Conservation (phyloP, 2,329 filamentous ascomycete genomes). For the Hymenoscyphus linearis region DNA sequence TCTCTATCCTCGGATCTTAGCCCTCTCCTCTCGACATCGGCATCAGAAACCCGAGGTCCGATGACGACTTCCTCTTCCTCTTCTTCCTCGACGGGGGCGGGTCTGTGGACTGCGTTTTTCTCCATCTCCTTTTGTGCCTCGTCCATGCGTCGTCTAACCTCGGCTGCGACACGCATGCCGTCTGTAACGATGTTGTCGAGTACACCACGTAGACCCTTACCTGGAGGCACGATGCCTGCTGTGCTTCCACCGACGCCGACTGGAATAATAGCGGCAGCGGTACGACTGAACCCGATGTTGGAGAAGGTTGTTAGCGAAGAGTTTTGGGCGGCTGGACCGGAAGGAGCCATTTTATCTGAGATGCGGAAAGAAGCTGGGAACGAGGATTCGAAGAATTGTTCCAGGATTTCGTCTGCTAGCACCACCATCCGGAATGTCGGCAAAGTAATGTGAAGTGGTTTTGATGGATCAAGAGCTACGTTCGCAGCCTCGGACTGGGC, state of each 20-base stretch:
- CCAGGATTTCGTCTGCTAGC: conserved; percentile 87
- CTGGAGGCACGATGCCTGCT: conserved; percentile 35
- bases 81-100: conserved; percentile 62
- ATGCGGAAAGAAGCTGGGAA: conserved; percentile 92
- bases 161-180: conserved; percentile 90
- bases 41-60: conserved; percentile 38
- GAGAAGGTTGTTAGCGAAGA: conserved; percentile 83
- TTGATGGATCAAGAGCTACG: conserved; percentile 82
- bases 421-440: conserved; percentile 99
- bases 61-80: conserved; percentile 63
- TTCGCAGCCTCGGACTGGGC: conserved; percentile 76
- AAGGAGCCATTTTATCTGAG: conserved; percentile 51
- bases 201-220: conserved; percentile 81
- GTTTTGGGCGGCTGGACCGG: conserved; percentile 43
- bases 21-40: conserved; percentile 56
- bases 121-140: conserved; percentile 91
- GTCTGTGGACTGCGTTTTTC: conserved; percentile 65
- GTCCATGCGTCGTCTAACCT: conserved; percentile 89
- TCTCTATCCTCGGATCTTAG: conserved; percentile 65
- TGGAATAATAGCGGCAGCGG: conserved; percentile 37
- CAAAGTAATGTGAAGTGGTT: conserved; percentile 90
- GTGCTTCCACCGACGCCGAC: conserved; percentile 26
- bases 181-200: conserved; percentile 97
- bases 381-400: conserved; percentile 95
- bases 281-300: conserved; percentile 56